Percentiles rank a stretch among this genome's conserved stretches.
phyloP scores from a whole-genome alignment of 148 eudicot species.

The Agrostemma githago region DNA sequence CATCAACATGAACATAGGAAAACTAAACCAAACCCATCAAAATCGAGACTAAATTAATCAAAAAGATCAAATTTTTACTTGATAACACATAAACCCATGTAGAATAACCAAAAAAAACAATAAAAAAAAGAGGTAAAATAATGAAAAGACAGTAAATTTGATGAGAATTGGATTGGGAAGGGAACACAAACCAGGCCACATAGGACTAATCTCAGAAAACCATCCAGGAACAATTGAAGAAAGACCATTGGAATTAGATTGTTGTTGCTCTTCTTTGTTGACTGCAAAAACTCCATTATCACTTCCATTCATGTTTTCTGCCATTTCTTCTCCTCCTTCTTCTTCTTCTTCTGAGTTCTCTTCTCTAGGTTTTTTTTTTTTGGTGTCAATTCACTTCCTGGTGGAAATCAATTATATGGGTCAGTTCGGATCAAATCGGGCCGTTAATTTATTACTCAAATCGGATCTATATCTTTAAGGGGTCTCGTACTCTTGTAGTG shows the following conservation, averaged over 20 bases:
- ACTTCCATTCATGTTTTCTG: conserved; percentile 20
- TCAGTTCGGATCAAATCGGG: too few species aligned
- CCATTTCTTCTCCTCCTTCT: conserved; percentile 27
- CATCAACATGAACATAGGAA: background rate
- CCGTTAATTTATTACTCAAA: too few species aligned
- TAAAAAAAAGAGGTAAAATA: background rate
- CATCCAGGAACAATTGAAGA: conserved; percentile 84
- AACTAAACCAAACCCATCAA: background rate
- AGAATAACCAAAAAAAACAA: too few species aligned
- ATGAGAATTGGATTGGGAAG: background rate
- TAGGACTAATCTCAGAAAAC: conserved; percentile 97
- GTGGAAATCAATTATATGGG: too few species aligned
- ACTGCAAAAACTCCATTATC: conserved; percentile 26
- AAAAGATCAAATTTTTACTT: background rate
- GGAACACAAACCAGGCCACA: conserved; percentile 86
- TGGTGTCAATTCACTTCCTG: conserved; percentile 34
- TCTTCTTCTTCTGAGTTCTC: conserved; percentile 31
- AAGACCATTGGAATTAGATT: conserved; percentile 22
- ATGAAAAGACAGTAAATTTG: too few species aligned
- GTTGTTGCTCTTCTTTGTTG: conserved; percentile 10
- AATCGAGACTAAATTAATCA: background rate
- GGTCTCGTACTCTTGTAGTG: too few species aligned
- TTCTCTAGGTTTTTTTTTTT: conserved; percentile 47
- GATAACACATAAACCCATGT: too few species aligned
- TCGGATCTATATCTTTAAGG: too few species aligned